phyloP scores from a whole-genome alignment of 257 asterid species.

The Forsythia viridissima region DNA sequence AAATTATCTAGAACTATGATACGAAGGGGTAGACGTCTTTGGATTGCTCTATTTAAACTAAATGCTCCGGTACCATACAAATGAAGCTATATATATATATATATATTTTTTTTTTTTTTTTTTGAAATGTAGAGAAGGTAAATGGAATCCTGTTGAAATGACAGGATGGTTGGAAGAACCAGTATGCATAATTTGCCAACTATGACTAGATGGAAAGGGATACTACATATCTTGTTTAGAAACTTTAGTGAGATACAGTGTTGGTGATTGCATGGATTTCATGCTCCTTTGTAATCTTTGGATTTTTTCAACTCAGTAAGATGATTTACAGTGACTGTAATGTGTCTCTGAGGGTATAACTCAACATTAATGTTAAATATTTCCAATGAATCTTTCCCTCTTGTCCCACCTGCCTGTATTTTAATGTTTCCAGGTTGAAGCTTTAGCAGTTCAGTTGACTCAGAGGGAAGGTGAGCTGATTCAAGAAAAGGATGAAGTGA shows the following conservation, averaged over 20 bases:
- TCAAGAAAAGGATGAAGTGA: conserved; percentile 92
- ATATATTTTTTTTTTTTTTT: neutral
- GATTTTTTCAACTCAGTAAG: neutral
- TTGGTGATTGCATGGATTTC: conserved; percentile 2
- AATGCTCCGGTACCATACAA: neutral
- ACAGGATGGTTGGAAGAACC: neutral
- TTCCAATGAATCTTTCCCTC: conserved; percentile 2
- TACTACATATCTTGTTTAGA: neutral
- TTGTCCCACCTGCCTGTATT: neutral
- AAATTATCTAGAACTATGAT: neutral
- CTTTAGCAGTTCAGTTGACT: conserved; percentile 82
- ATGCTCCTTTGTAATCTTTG: neutral
- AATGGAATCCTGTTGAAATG: neutral
- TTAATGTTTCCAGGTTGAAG: conserved; percentile 65
- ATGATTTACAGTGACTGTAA: too few relatives aligned
- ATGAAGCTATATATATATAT: too few relatives aligned
- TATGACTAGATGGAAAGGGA: neutral
- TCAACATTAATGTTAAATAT: neutral
- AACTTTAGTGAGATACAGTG: neutral
- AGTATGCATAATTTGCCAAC: neutral
- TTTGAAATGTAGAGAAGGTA: neutral
- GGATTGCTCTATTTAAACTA: neutral
- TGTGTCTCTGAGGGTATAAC: neutral
- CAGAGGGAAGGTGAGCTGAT: conserved; percentile 91
- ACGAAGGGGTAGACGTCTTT: neutral